These are phyloP conservation scores for Aspergillus fructus DNA, from an alignment of 2,329 filamentous ascomycete species.

Conservation along the genomic window DNA sequence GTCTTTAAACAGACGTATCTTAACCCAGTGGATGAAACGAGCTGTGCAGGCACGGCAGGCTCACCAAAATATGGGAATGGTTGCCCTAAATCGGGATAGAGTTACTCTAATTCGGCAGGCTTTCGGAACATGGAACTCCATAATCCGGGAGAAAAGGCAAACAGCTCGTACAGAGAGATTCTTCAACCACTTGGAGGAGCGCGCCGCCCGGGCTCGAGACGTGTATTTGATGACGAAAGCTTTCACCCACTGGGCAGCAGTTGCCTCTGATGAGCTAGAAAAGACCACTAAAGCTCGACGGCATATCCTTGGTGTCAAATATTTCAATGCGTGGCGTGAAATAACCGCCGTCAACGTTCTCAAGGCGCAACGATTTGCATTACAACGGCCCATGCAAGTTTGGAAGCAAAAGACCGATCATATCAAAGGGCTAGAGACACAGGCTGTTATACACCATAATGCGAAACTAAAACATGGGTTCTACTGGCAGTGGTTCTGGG, in stretches of 20 bases:
- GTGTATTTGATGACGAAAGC: slow-evolving; percentile 64
- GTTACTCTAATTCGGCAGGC: slow-evolving; percentile 53
- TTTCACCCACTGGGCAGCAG: slow-evolving; percentile 68
- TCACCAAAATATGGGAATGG: slow-evolving; percentile 39
- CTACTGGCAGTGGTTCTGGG: slow-evolving; percentile 48
- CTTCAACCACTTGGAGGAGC: slow-evolving; percentile 56
- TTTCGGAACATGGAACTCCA: slow-evolving; percentile 51
- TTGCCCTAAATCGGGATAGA: slow-evolving; percentile 53
- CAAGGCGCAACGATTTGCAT: slow-evolving; percentile 51
- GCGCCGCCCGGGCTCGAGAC: slow-evolving; percentile 64
- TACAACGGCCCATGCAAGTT: slow-evolving; percentile 54
- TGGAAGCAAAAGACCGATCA: slow-evolving; percentile 50
- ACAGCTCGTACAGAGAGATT: slow-evolving; percentile 52
- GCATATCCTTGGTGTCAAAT: slow-evolving; percentile 68
- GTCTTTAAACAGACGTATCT: slow-evolving; percentile 37
- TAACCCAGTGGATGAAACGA: slow-evolving; percentile 50
- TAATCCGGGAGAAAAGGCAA: slow-evolving; percentile 42
- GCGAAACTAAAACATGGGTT: slow-evolving; percentile 30
- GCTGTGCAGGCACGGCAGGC: slow-evolving; percentile 39
- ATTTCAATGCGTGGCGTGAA: slow-evolving; percentile 68
- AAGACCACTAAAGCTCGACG: slow-evolving; percentile 67
- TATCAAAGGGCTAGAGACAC: slow-evolving; percentile 34
- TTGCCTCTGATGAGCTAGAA: slow-evolving; percentile 63
- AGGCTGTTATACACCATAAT: slow-evolving; percentile 32
- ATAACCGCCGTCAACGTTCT: slow-evolving; percentile 62